Evolutionary conservation across 495 filamentous ascomycete genomes (phyloP), one percentile per base, ranked within the genome.

Genomic region (Thozetella sp.): DNA sequence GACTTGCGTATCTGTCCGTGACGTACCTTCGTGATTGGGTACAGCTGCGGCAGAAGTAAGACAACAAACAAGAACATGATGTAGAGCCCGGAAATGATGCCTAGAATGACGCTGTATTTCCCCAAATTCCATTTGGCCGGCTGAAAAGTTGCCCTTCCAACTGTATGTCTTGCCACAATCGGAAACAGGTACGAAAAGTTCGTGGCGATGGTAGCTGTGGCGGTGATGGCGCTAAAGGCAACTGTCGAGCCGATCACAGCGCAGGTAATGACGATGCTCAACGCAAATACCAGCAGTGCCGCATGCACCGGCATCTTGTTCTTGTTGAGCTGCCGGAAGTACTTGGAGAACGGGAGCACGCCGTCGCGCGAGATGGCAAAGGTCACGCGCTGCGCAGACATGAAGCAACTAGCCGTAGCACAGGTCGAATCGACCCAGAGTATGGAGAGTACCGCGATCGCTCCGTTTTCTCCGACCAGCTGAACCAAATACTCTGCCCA

Each of bases 401-500:
- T 64, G 64, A 74, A 67, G 59, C 64, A 69, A 11, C 56, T 52
- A 3, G 68, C 68, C 22, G 70, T 68, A 20, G 66, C 63, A 53
- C 66, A 72, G 3, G 64, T 72, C 3, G 58, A 62, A 46, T 73
- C 70, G 10, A 74, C 54, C 64, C 65, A 74, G 9, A 69, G 57
- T 1, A 74, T 54, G 37, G 59, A 46, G 2, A 74, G 59, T 37
- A 74, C 65, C 6, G 66, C 72, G 20, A 60, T 54, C 24, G 72
- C 68, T 9, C 68, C 68, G 19, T 58, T 65, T 10, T 54, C 53
- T 12, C 72, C 72, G 13, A 74, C 37, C 4, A 71, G 51, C 43
- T 74, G 72, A 3, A 74, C 60, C 27, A 73, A 62, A 53, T 71
- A 74, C 61, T 67, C 72, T 1, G 72, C 72, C 63, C 63, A 74